Base-by-base conservation (phyloP, 768 basidiomycete species). In the Lactifluus echinatus region DNA sequence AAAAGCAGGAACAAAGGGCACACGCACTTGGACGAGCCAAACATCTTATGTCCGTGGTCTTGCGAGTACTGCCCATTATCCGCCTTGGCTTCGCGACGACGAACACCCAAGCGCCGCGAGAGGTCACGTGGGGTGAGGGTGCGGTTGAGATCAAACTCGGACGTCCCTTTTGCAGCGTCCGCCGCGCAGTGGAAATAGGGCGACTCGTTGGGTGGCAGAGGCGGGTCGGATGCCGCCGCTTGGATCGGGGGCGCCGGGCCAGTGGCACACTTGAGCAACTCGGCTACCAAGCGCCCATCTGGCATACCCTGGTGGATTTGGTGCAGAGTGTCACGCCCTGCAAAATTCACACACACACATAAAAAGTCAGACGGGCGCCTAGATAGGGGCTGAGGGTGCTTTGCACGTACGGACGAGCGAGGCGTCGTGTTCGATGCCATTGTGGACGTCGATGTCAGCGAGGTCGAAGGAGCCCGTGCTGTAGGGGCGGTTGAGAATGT, bases 361-460 rank as follows among this genome's bases (percentile, higher is more conserved):
- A n/a, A n/a, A n/a, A n/a, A n/a, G n/a, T 21, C 21, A 2, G 60
- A 24, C 40, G 21, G 43, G n/a, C 24, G 1, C 7, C 26, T 51
- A 23, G 8, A 19, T 15, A 15, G 15, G 33, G 39, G 11, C 1
- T 3, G 19, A 26, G 7, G 23, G 34, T 0, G 6, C 8, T 21
- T 14, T 24, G 26, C 3, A 75, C 80, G 45, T 67, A 84, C 84
- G 75, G 15, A 76, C 74, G 21, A 87, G 71, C 0, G 83, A 84
- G 0, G 72, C 83, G 64, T 87, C 84, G 62, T 87, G 84, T 61
- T 87, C 85, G 53, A 87, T 87, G 6, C 83, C 82, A 58, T 88
- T 89, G 68, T 90, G 89, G 12, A 85, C 66, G 65, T 80, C 79
- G 40, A 91, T 73, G 33, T 90, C 87, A 8, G 72, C 70, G 12